Evolutionary conservation across 768 basidiomycete species (phyloP), one percentile per base, ranked within the genome.

Genomic region (Mycena leptocephala): DNA sequence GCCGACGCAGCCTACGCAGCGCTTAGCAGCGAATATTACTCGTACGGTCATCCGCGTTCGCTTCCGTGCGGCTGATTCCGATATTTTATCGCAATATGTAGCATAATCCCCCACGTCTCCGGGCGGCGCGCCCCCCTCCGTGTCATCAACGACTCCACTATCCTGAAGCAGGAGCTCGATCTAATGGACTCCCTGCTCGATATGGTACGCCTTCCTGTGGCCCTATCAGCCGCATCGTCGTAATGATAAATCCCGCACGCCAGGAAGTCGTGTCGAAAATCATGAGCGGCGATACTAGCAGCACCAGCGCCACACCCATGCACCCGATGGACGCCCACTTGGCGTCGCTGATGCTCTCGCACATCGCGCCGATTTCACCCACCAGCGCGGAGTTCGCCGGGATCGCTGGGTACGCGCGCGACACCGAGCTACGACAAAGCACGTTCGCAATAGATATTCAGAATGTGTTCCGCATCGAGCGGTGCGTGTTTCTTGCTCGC

Each of bases 11-110:
- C 70, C 6, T 62, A 51, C 35, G 46, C 70, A 0, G 61, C 24
- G 10, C 70, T 71, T 22, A 71, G 61, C 48, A 63, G 70, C 37
- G 61, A 10, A 16, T 63, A 71, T 32, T 71, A 71, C 22, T 71
- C 70, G 61, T 71, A 48, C 11, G 69, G 1, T 16, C 10, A 9
- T 22, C 26, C 20, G 3, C 11, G 7, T 22, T 8, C 33, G 13
- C 14, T 13, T 16, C 24, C 5, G 11, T 6, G 22, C n/a, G n/a
- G 9, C 11, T 9, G 22, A 16, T 13, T 37, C 33, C 30, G 8
- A 59, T 22, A 59, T 22, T n/a, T n/a, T n/a, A n/a, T n/a, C n/a
- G 9, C 26, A n/a, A 5, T 2, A 7, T 16, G 8, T 39, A 71
- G 70, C 1, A 63, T 71, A 22, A 71, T 71, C 37, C 61, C 70